A percentile compares a stretch with the other conserved stretches of the same genome.
phyloP scores from a whole-genome alignment of 805 yeast species.

The Danielia reshetovae region DNA sequence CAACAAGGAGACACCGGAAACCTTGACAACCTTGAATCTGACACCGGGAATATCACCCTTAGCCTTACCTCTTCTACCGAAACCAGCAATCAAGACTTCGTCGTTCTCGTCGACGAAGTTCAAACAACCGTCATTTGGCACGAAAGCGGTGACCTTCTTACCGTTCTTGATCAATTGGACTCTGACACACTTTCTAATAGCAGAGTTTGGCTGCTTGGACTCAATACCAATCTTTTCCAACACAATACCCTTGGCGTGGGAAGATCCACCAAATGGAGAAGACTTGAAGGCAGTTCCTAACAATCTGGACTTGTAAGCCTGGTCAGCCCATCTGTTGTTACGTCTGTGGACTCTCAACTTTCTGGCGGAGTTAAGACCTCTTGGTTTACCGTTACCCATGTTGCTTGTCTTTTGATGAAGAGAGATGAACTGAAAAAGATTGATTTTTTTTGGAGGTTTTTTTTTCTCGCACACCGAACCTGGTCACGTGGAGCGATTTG shows the following conservation, averaged over 20 bases:
- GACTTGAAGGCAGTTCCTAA: conserved; percentile 99
- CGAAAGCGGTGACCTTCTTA: conserved; percentile 99
- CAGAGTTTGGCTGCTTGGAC: conserved; percentile 99
- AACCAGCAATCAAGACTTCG: conserved; percentile 99
- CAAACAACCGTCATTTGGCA: conserved; percentile 99
- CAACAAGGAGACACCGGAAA: conserved; percentile 98
- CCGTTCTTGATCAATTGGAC: conserved; percentile 99
- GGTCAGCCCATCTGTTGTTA: conserved; percentile 99
- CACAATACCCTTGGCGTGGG: conserved; percentile 99
- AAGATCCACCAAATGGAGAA: conserved; percentile 99
- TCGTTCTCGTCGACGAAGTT: conserved; percentile 99
- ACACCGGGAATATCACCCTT: conserved; percentile 99
- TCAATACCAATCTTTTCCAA: conserved; percentile 99
- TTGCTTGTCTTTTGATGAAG: conserved; percentile 30
- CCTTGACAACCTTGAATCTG: conserved; percentile 99
- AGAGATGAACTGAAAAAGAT: conserved; percentile 7
- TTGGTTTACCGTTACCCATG: conserved; percentile 99
- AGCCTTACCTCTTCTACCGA: conserved; percentile 99
- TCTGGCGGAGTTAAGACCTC: conserved; percentile 99
- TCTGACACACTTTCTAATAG: conserved; percentile 99
- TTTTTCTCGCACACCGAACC: conserved; percentile 8
- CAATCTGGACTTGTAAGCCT: conserved; percentile 96
- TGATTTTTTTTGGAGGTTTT: conserved; percentile 5
- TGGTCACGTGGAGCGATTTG: too few relatives aligned
- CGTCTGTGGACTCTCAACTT: conserved; percentile 99